A percentile compares a stretch with the other conserved stretches of the same genome.
Conservation (phyloP, 768 basidiomycete genomes). For the Leccinellum rugosiceps region DNA sequence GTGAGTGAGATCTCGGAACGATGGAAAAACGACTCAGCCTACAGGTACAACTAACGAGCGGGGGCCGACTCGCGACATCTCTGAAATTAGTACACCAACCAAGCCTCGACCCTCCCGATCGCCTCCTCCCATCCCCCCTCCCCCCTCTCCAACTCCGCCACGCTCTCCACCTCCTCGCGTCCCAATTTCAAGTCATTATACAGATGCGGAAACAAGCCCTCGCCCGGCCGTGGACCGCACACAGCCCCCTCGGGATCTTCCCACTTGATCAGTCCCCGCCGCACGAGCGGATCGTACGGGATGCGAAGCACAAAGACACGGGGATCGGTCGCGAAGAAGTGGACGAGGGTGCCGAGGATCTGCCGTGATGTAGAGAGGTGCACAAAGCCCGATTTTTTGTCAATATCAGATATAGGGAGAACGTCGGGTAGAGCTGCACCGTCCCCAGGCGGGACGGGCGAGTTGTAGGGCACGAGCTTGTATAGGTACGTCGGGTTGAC, state of each 20-base stretch:
- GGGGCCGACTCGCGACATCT: too few relatives aligned
- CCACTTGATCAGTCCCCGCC: conserved; percentile 40
- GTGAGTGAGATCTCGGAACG: background rate
- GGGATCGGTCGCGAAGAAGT: conserved; percentile 42
- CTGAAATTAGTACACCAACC: conserved; percentile 34
- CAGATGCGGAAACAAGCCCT: conserved; percentile 53
- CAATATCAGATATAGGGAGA: conserved; percentile 51
- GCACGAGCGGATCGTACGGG: conserved; percentile 37
- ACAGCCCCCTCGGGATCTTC: conserved; percentile 42
- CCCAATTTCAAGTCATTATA: conserved; percentile 47
- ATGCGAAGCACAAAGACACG: conserved; percentile 44
- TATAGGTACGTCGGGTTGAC: conserved; percentile 51
- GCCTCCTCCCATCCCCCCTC: conserved; percentile 33
- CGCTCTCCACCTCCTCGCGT: conserved; percentile 42
- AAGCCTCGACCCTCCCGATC: conserved; percentile 20
- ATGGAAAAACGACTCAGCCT: background rate
- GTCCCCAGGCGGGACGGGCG: conserved; percentile 34
- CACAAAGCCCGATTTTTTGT: conserved; percentile 46
- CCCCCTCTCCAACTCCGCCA: conserved; percentile 27
- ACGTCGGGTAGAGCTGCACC: conserved; percentile 36
- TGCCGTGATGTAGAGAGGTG: conserved; percentile 56
- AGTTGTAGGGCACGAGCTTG: conserved; percentile 50
- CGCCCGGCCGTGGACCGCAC: conserved; percentile 40
- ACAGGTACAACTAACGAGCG: background rate
- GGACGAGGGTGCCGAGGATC: conserved; percentile 42